Base-by-base conservation (phyloP, 1,139 yeast genomes). In the Yamadazyma dushanensis region DNA sequence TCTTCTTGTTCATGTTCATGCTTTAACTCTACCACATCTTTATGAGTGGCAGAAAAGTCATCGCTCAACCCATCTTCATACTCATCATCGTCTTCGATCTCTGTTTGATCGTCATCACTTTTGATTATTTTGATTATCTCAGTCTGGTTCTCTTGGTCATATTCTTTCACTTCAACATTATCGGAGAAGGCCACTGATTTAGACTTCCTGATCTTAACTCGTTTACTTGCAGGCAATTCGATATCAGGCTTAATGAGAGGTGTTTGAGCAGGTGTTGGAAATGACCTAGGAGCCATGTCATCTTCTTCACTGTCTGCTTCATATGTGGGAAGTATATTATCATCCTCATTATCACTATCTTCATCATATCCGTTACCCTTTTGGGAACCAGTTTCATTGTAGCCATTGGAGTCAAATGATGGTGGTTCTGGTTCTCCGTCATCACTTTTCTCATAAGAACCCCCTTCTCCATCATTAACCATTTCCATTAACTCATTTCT, bases 101-200 rank as follows among this genome's bases (percentile, higher is more conserved):
- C 52, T 14, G 51, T 46, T 20, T 50, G 55, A 23, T 51, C 51
- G 27, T 51, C 55, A 28, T 52, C 58, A 42, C 51, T 46, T 18
- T 53, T 53, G 15, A 57, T 52, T 10, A 53, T 44, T 25, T 56
- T 49, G 16, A 52, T 51, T 11, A 47, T 46, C 21, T 54, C 59
- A 2, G 57, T 50, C 23, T 56, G 54, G 29, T 65, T 70, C 36
- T 68, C 74, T 11, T 63, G 47, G 27, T 64, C 69, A 37, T 54
- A 70, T 43, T 70, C 76, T 43, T 70, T 68, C 16, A 70, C 61
- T 44, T 69, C 70, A n/a, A 70, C 56, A 36, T 68, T 67, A 35
- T 70, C 74, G 0, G 73, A 62, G 43, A 70, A 70, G 11, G 76
- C 75, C 8, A 70, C 76, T 16, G 66, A 47, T 39, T 70, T 70